Conservation (phyloP, 805 yeast genomes). For the Yarrowia sp. region DNA sequence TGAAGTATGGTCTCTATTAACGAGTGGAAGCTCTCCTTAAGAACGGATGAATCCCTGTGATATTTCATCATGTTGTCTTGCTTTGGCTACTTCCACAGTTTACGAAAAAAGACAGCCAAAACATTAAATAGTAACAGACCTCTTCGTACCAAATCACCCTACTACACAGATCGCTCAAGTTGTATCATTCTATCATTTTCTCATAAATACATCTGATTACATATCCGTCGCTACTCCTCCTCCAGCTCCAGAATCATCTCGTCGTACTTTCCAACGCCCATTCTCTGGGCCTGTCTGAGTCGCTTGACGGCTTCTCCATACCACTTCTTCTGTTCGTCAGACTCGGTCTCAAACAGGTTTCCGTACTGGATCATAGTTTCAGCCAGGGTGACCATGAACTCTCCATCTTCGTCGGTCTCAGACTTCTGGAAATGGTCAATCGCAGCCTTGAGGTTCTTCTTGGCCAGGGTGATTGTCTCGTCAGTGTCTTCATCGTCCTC, state of each 20-base stretch:
- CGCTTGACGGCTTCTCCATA: conserved; percentile 74
- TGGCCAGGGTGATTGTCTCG: conserved; percentile 49
- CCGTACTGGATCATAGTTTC: conserved; percentile 85
- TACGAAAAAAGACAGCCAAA: too few species aligned
- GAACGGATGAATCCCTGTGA: too few species aligned
- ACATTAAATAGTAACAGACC: too few species aligned
- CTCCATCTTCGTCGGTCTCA: conserved; percentile 75
- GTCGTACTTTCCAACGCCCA: conserved; percentile 50
- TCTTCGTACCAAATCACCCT: too few species aligned
- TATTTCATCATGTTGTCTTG: too few species aligned
- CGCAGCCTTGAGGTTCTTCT: conserved; percentile 59
- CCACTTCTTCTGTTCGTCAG: conserved; percentile 68
- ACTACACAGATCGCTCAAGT: too few species aligned
- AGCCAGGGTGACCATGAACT: conserved; percentile 81
- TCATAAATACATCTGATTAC: too few species aligned
- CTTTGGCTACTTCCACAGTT: too few species aligned
- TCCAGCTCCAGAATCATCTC: conserved; percentile 51
- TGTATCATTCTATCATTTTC: too few species aligned
- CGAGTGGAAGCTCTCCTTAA: too few species aligned
- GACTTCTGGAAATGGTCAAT: conserved; percentile 64
- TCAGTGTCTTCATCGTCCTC: conserved; percentile 44
- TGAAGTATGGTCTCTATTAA: too few species aligned
- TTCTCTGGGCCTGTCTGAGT: conserved; percentile 64
- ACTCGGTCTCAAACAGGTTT: conserved; percentile 69
- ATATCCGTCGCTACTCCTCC: conserved; percentile 30